phyloP scores from a whole-genome alignment of 768 basidiomycete species.

The Hericium coralloides region DNA sequence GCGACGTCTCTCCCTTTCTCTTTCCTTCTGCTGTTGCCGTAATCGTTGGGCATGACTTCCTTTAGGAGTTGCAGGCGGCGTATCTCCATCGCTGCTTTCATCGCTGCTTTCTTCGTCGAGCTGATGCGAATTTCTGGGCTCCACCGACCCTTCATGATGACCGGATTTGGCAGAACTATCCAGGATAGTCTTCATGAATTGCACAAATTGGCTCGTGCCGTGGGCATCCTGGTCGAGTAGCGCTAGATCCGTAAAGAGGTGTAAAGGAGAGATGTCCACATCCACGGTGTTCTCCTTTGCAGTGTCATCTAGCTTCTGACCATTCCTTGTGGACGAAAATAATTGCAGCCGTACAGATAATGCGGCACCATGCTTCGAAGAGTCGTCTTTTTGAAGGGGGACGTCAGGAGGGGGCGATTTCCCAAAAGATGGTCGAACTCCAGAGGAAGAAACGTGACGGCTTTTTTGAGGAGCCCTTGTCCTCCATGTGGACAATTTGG shows the following conservation, averaged over 20 bases:
- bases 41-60: background rate
- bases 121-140: conserved; percentile 7
- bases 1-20: conserved; percentile 30
- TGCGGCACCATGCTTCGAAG: background rate
- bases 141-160: background rate
- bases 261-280: background rate
- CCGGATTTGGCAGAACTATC: background rate
- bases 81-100: conserved; percentile 30
- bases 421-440: no score
- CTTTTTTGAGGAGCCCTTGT: conserved; percentile 22
- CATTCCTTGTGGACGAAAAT: background rate
- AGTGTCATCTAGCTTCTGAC: background rate
- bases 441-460: conserved; percentile 4
- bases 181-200: no score
- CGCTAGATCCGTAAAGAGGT: background rate
- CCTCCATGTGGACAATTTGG: conserved; percentile 58
- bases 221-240: background rate
- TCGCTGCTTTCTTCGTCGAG: conserved; percentile 22
- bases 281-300: background rate
- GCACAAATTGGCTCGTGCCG: no score
- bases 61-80: conserved; percentile 20
- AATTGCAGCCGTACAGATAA: background rate
- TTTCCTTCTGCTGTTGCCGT: conserved; percentile 11
- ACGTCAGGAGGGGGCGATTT: no score
- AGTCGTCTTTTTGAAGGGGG: no score